Evolutionary conservation across 2,329 filamentous ascomycete species (phyloP).

Genomic region (Fusarium dlaminii): DNA sequence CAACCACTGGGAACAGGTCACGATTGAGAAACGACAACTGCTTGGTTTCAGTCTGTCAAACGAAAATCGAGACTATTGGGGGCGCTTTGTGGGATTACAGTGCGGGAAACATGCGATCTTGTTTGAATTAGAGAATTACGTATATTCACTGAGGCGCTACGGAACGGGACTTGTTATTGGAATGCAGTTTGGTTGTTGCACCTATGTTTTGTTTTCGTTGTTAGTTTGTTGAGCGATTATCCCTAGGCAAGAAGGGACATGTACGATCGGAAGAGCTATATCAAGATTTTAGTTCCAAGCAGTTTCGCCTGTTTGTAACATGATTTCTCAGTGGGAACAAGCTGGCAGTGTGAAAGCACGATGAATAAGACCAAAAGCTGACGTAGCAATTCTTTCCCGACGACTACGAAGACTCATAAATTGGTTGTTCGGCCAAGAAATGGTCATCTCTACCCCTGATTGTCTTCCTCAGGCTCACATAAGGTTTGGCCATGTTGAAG

Average conservation of each 20-base stretch:
- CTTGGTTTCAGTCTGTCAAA: conserved; percentile 35
- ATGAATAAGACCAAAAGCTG: conserved; percentile 15
- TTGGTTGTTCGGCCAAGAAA: background rate
- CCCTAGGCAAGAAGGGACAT: conserved; percentile 15
- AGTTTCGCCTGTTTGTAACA: conserved; percentile 25
- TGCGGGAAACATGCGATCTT: conserved; percentile 20
- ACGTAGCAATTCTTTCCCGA: background rate
- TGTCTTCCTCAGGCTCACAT: background rate
- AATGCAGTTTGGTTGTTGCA: conserved; percentile 14
- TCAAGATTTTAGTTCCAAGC: background rate
- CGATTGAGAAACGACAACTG: conserved; percentile 29
- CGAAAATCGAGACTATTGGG: conserved; percentile 16
- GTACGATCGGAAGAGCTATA: conserved; percentile 28
- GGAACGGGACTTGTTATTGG: conserved; percentile 7
- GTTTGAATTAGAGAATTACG: conserved; percentile 35
- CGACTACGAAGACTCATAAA: background rate
- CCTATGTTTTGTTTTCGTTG: background rate
- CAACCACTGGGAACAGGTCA: conserved; percentile 24
- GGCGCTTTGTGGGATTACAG: conserved; percentile 27
- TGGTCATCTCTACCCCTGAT: background rate
- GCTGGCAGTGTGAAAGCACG: background rate
- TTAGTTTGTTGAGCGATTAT: conserved; percentile 8
- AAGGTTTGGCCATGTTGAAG: background rate
- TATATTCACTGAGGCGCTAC: conserved; percentile 34
- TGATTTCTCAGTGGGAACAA: conserved; percentile 15